Percentiles rank a stretch among this genome's conserved stretches.
phyloP scores from a whole-genome alignment of 2,329 filamentous ascomycete genomes.

The Blastomyces parvus region DNA sequence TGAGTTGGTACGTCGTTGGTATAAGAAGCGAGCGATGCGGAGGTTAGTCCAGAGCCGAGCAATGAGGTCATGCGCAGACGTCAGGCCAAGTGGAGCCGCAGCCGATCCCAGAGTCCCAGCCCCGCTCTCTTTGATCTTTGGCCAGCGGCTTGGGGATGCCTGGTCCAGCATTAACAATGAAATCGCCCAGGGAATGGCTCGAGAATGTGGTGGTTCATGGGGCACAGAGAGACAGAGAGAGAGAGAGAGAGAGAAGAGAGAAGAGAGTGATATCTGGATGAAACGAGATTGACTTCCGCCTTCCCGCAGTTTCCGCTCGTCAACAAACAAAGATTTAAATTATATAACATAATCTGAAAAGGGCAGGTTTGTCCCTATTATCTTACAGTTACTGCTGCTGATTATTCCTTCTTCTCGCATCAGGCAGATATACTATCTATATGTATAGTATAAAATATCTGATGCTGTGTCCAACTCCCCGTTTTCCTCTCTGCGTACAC shows the following conservation, averaged over 20 bases:
- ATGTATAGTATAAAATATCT: too few relatives aligned
- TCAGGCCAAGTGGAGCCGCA: slow-evolving; percentile 5
- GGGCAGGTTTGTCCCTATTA: not conserved
- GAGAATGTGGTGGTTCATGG: not conserved
- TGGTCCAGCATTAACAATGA: too few relatives aligned
- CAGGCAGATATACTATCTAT: too few relatives aligned
- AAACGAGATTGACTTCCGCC: not conserved
- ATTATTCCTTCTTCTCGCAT: not conserved
- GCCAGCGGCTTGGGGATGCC: too few relatives aligned
- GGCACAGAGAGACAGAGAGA: not conserved
- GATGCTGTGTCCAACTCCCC: too few relatives aligned
- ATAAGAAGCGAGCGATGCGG: not conserved
- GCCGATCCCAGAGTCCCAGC: not conserved
- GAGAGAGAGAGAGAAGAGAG: not conserved
- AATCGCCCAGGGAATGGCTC: not conserved
- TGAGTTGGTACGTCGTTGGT: not conserved
- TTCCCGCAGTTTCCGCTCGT: not conserved
- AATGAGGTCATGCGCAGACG: slow-evolving; percentile 15
- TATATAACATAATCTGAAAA: not conserved
- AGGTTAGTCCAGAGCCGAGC: not conserved
- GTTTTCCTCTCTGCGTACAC: too few relatives aligned
- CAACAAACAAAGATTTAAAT: not conserved
- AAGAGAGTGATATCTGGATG: too few relatives aligned
- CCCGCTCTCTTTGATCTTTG: not conserved
- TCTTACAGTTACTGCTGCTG: not conserved